phyloP scores from a whole-genome alignment of 2,329 filamentous ascomycete genomes.

The Lachnellula suecica region DNA sequence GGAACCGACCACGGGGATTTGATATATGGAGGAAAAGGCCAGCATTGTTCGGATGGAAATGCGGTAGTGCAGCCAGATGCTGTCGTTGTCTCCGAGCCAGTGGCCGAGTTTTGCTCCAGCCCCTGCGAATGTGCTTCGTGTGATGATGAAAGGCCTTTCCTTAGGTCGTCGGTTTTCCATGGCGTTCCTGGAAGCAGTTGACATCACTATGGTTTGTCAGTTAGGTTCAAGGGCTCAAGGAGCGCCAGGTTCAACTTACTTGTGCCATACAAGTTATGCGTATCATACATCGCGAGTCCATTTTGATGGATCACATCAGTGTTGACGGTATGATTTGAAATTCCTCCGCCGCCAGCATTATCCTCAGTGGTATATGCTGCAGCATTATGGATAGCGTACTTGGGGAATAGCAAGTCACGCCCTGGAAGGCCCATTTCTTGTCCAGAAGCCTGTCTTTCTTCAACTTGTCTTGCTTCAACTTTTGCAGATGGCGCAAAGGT shows the following conservation, averaged over 20 bases:
- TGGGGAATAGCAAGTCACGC: constrained; percentile 62
- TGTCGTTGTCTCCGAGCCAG: constrained; percentile 60
- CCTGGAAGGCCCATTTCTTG: constrained; percentile 57
- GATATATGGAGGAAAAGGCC: constrained; percentile 63
- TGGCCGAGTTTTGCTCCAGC: constrained; percentile 64
- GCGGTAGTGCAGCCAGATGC: constrained; percentile 58
- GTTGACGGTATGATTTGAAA: constrained; percentile 60
- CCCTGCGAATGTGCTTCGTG: constrained; percentile 73
- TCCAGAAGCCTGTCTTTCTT: constrained; percentile 29
- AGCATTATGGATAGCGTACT: constrained; percentile 65
- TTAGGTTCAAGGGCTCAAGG: constrained; percentile 4
- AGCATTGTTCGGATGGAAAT: constrained; percentile 58
- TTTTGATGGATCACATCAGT: constrained; percentile 69
- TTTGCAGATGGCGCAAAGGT: not conserved
- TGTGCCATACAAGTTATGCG: constrained; percentile 74
- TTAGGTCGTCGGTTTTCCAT: constrained; percentile 65
- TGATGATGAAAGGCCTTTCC: constrained; percentile 69
- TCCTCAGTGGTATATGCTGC: constrained; percentile 47
- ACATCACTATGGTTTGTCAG: constrained; percentile 57
- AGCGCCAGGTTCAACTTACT: constrained; percentile 40
- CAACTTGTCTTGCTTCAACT: not conserved
- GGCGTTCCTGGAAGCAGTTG: constrained; percentile 58
- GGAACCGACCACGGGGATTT: constrained; percentile 66
- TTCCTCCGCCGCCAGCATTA: constrained; percentile 43
- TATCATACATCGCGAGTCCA: constrained; percentile 69